Percentiles rank a stretch among this genome's conserved stretches.
Conservation (phyloP, 495 filamentous ascomycete species). For the Xylaria curta region DNA sequence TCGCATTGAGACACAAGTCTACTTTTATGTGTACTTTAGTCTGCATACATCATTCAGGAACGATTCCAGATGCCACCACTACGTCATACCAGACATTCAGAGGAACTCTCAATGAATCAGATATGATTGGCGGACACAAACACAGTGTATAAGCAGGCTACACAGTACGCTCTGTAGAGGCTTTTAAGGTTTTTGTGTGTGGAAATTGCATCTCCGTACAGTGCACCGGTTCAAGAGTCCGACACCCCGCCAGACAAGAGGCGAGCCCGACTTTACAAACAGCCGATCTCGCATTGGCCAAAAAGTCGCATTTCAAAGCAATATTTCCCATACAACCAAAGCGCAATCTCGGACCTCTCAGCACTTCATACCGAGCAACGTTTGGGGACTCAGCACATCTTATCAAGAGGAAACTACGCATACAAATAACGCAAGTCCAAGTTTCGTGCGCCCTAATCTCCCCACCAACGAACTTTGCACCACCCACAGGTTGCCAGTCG, state of each 20-base stretch:
- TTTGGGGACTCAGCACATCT: background rate
- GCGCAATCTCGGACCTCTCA: slow-evolving; percentile 9
- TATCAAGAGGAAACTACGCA: background rate
- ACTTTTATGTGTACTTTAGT: background rate
- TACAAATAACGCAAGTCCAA: background rate
- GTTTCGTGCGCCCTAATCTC: background rate
- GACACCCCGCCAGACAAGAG: slow-evolving; percentile 7
- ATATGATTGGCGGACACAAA: slow-evolving; percentile 1
- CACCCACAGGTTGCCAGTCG: background rate
- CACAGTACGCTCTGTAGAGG: background rate
- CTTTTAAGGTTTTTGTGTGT: background rate
- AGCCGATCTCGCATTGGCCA: slow-evolving; percentile 44
- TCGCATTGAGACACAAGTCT: background rate
- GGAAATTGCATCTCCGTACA: background rate
- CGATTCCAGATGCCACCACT: too few species aligned
- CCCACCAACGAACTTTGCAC: background rate
- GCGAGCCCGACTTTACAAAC: slow-evolving; percentile 10
- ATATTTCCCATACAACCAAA: slow-evolving; percentile 17
- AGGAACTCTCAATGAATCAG: background rate
- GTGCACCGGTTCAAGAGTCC: background rate
- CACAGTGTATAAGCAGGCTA: background rate
- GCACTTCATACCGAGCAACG: background rate
- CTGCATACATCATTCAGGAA: too few species aligned
- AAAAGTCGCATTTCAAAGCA: slow-evolving; percentile 51
- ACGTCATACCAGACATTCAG: slow-evolving; percentile 16